Evolutionary conservation across 139 green algal genomes (phyloP).

Genomic region (Limnomonas spitsbergensis): DNA sequence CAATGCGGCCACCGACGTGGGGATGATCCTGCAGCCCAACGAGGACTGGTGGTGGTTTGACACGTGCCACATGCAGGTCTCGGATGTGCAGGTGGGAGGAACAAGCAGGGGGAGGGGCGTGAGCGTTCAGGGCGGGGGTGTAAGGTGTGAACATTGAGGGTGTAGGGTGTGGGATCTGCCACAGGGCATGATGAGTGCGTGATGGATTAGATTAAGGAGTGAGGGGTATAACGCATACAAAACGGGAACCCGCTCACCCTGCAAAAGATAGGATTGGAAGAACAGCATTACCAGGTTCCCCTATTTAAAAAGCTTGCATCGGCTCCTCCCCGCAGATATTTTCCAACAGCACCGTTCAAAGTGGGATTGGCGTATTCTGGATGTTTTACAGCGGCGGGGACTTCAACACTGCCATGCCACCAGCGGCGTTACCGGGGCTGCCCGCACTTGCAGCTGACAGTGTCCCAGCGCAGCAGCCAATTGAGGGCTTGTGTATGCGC

Average conservation of each 20-base stretch:
- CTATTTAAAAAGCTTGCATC: too few relatives aligned
- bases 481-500: constrained; percentile 71
- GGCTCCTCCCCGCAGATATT: constrained; percentile 51
- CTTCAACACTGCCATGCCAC: constrained; percentile 18
- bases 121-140: not conserved
- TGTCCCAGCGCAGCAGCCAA: not conserved
- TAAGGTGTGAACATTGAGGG: too few relatives aligned
- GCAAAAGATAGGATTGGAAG: too few relatives aligned
- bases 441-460: too few relatives aligned
- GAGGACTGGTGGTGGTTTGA: constrained; percentile 90
- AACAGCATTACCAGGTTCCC: too few relatives aligned
- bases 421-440: not conserved
- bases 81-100: constrained; percentile 78
- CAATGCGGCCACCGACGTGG: constrained; percentile 56
- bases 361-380: constrained; percentile 88
- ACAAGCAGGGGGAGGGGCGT: not conserved
- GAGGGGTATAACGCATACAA: too few relatives aligned
- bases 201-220: too few relatives aligned
- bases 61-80: constrained; percentile 73
- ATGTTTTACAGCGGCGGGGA: constrained; percentile 89
- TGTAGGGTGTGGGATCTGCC: too few relatives aligned
- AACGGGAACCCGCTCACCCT: too few relatives aligned
- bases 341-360: constrained; percentile 5
- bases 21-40: constrained; percentile 64
- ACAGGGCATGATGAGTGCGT: too few relatives aligned